Evolutionary conservation across 2,329 filamentous ascomycete species (phyloP).

Genomic region (Tricladium varicosporioides): DNA sequence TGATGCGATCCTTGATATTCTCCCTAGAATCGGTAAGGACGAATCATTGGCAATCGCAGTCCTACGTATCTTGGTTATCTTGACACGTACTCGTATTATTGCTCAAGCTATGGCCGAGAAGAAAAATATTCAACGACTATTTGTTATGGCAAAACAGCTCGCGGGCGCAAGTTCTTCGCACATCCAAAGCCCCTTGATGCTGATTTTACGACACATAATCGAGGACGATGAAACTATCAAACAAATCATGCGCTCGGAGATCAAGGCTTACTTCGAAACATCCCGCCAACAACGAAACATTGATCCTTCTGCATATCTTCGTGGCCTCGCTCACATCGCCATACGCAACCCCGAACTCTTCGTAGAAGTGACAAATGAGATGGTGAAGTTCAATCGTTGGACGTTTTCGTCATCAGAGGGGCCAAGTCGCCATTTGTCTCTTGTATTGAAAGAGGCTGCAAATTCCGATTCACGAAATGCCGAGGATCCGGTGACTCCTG

Average conservation of each 20-base stretch:
- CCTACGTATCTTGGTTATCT: conserved; percentile 78
- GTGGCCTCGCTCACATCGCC: conserved; percentile 74
- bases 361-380: conserved; percentile 82
- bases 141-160: conserved; percentile 93
- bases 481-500: conserved; percentile 32
- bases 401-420: conserved; percentile 35
- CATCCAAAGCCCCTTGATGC: conserved; percentile 64
- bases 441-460: conserved; percentile 30
- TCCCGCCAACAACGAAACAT: conserved; percentile 51
- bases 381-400: conserved; percentile 71
- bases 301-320: conserved; percentile 72
- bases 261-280: conserved; percentile 70
- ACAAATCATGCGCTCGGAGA: conserved; percentile 89
- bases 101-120: conserved; percentile 80
- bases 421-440: conserved; percentile 43
- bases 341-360: conserved; percentile 83
- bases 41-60: conserved; percentile 80
- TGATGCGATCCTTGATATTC: conserved; percentile 73
- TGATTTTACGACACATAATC: conserved; percentile 86
- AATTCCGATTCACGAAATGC: conserved; percentile 16
- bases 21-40: conserved; percentile 86
- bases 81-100: conserved; percentile 76
- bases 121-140: conserved; percentile 83
- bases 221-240: conserved; percentile 91
- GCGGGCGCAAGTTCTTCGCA: conserved; percentile 74